Evolutionary conservation across 1,284 basidiomycete species (phyloP), one percentile per base, ranked within the genome.

Genomic region (Sphaerobolus stellatus): DNA sequence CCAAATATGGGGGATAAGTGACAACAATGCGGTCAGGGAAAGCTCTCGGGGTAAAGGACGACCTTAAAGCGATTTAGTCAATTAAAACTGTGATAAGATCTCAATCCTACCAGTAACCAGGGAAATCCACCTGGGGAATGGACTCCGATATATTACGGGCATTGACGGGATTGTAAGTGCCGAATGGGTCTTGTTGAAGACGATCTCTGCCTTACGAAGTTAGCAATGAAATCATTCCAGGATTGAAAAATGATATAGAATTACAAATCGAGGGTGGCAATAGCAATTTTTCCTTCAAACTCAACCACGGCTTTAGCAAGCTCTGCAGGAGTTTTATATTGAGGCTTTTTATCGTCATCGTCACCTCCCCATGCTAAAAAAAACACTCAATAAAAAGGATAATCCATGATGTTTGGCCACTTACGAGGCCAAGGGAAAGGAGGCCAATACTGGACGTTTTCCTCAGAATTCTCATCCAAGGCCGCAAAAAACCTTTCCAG

Each of bases 111-210:
- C 45, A 48, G 66, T 82, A 84, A 28, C 83, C 77, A 1, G 82
- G 76, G 72, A 97, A 92, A 64, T 91, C 78, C 61, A 98, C 81
- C 65, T 93, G 83, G 1, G 88, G 81, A 16, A 98, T 74, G 4
- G 86, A 75, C 7, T 79, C 73, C n/a, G 86, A 83, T 49, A 96
- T 76, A 51, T 89, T 85, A 54, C 80, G 76, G 56, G 92, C 74
- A 0, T 79, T 72, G 44, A 81, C 79, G 2, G 94, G 94, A 69
- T 99, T 98, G 75, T 99, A 98, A 0, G 92, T 90, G 45, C 79
- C 86, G 52, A 92, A 75, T 0, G 95, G 96, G 66, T 98, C 80
- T 76, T 91, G 77, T 62, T 81, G 76, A 20, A 88, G 67, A 24
- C 81, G 71, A 61, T 89, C 87, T 30, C 84, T 85, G 60, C 8